Evolutionary conservation across 1,284 basidiomycete genomes (phyloP).

Genomic region (Meripilus lineatus): DNA sequence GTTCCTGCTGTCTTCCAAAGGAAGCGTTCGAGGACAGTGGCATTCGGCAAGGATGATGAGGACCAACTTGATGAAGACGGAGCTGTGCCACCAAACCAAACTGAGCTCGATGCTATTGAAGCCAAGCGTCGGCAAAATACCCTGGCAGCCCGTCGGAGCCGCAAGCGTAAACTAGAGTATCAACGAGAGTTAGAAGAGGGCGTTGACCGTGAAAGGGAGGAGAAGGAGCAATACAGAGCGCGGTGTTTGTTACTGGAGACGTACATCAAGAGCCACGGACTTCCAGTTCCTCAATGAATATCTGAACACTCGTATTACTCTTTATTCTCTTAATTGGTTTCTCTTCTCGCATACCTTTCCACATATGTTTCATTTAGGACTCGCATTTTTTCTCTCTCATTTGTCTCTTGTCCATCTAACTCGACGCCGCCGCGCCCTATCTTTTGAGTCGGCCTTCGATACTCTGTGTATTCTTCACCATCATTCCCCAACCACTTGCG

Average conservation of each 20-base stretch:
- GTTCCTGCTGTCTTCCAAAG: conserved; percentile 42
- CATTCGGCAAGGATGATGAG: conserved; percentile 49
- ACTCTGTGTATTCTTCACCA: conserved; percentile 31
- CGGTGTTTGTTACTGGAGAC: conserved; percentile 43
- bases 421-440: conserved; percentile 12
- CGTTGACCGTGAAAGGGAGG: conserved; percentile 41
- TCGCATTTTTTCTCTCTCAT: conserved; percentile 10
- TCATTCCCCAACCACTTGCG: conserved; percentile 36
- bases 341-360: conserved; percentile 5
- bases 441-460: conserved; percentile 37
- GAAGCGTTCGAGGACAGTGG: conserved; percentile 51
- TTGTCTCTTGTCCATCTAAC: conserved; percentile 10
- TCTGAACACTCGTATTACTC: conserved; percentile 18
- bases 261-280: conserved; percentile 42
- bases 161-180: conserved; percentile 75
- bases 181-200: conserved; percentile 55
- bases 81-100: conserved; percentile 31
- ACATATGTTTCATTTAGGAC: conserved; percentile 17
- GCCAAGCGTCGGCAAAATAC: conserved; percentile 79
- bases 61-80: conserved; percentile 41
- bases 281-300: conserved; percentile 35
- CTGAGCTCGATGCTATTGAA: conserved; percentile 64
- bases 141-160: conserved; percentile 68
- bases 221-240: conserved; percentile 54
- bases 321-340: conserved; percentile 10